A percentile compares a stretch with the other conserved stretches of the same genome.
Conservation (phyloP, 2,329 filamentous ascomycete genomes). For the Aspergillus sp. region DNA sequence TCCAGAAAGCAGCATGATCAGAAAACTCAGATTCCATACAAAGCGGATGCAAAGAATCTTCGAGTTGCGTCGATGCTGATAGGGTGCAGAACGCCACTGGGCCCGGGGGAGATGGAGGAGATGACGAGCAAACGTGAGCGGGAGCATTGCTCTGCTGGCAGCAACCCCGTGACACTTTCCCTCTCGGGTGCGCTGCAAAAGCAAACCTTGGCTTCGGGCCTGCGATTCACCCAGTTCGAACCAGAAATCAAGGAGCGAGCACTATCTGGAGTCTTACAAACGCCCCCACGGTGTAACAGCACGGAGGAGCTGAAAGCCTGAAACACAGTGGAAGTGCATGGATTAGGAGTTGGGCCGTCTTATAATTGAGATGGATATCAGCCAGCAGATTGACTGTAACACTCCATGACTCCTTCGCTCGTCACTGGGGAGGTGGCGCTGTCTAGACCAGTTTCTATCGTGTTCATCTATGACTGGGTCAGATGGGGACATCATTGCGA, state of each 20-base stretch:
- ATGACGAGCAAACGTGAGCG: conserved; percentile 3
- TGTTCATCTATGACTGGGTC: conserved; percentile 10
- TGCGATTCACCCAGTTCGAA: neutral
- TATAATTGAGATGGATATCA: neutral
- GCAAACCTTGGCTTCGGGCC: neutral
- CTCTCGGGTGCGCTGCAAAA: neutral
- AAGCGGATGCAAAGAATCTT: neutral
- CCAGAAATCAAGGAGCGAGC: neutral
- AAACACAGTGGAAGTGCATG: neutral
- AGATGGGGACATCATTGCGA: neutral
- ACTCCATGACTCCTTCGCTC: neutral
- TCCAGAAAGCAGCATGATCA: conserved; percentile 1
- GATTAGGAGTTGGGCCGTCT: neutral
- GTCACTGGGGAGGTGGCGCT: neutral
- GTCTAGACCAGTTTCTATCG: conserved; percentile 5
- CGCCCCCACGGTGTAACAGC: neutral
- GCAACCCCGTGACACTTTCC: conserved; percentile 9
- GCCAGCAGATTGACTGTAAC: neutral
- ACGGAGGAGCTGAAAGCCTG: neutral
- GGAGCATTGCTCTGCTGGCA: neutral
- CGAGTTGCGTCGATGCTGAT: neutral
- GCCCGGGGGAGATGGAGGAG: conserved; percentile 2
- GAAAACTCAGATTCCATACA: neutral
- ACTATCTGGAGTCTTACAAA: neutral
- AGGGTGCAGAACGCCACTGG: conserved; percentile 10